Conservation (phyloP, 2,329 filamentous ascomycete species). For the Colletotrichum australisinense region DNA sequence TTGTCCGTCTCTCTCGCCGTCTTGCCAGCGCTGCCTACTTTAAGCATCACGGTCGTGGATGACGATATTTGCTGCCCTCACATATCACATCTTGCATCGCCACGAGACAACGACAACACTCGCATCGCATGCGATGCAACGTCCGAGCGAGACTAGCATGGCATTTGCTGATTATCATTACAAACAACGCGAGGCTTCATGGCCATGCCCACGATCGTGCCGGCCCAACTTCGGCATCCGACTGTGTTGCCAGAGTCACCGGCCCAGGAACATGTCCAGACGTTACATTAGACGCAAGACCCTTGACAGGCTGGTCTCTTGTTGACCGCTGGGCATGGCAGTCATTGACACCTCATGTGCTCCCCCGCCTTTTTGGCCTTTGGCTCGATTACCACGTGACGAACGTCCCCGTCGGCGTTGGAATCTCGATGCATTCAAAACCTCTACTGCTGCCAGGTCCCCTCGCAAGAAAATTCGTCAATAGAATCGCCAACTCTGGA, state of each 20-base stretch:
- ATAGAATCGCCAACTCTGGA: not conserved
- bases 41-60: not conserved
- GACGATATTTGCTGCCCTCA: not conserved
- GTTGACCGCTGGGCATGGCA: not conserved
- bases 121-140: conserved; percentile 8
- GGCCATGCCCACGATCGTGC: not conserved
- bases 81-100: not conserved
- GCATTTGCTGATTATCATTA: not conserved
- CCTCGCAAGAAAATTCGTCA: not conserved
- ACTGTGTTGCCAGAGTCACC: conserved; percentile 1
- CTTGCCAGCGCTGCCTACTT: not conserved
- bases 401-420: not conserved
- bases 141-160: not conserved
- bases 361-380: not conserved
- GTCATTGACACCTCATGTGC: not conserved
- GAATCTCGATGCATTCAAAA: not conserved
- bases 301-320: not conserved
- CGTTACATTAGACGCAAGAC: not conserved
- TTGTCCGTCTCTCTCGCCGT: not conserved
- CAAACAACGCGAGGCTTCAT: not conserved
- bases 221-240: conserved; percentile 14
- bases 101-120: conserved; percentile 12
- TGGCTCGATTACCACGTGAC: not conserved
- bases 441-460: not conserved
- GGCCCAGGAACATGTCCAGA: not conserved